phyloP scores from a whole-genome alignment of 2,329 filamentous ascomycete species.

The Chaetothyriales sp. region DNA sequence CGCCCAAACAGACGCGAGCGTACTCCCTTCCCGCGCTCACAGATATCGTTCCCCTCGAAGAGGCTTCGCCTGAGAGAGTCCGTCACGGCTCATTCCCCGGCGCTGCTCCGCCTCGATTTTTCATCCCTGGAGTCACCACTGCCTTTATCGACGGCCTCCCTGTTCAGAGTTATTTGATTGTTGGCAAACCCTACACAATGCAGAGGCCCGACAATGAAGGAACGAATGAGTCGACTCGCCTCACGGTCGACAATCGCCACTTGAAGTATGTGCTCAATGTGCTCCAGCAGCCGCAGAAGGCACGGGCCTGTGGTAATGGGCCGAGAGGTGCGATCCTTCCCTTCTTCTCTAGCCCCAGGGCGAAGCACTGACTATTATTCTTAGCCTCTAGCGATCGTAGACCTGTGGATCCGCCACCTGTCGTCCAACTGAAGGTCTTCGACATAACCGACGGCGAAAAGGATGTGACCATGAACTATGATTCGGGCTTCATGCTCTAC shows the following conservation, averaged over 20 bases:
- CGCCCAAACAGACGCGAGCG: neutral
- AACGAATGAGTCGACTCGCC: conserved; percentile 38
- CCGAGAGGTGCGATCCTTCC: conserved; percentile 61
- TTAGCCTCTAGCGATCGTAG: conserved; percentile 73
- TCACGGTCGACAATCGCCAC: conserved; percentile 60
- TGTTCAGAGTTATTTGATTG: conserved; percentile 9
- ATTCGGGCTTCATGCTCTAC: conserved; percentile 95
- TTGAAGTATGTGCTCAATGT: conserved; percentile 74
- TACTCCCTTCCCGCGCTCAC: neutral
- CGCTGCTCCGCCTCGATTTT: conserved; percentile 3
- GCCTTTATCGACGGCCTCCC: conserved; percentile 10
- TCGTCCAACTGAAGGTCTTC: conserved; percentile 78
- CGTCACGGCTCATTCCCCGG: neutral
- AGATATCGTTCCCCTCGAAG: neutral
- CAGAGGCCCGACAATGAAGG: conserved; percentile 42
- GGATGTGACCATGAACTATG: conserved; percentile 79
- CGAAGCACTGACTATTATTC: conserved; percentile 8
- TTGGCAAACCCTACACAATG: conserved; percentile 30
- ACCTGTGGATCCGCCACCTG: conserved; percentile 86
- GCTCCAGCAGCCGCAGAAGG: conserved; percentile 86
- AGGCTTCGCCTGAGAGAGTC: neutral
- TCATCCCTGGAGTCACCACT: conserved; percentile 7
- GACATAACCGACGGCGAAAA: conserved; percentile 51
- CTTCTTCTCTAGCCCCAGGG: conserved; percentile 4
- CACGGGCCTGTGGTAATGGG: conserved; percentile 86